These are phyloP conservation scores for Heliocybe sulcata DNA, from an alignment of 1,284 basidiomycete genomes.

Conservation along the genomic window DNA sequence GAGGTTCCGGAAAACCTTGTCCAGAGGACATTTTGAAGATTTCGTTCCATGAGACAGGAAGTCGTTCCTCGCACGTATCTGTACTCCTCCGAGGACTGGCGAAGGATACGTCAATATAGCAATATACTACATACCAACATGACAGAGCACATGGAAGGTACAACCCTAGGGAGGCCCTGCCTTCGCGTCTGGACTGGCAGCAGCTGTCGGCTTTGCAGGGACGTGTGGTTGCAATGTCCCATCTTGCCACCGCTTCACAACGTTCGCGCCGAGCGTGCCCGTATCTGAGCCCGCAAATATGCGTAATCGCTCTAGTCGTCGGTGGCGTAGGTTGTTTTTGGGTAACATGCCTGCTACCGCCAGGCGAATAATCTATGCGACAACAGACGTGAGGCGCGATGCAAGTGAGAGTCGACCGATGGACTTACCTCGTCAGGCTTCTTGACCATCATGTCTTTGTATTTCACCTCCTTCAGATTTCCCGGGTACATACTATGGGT, in stretches of 20 bases:
- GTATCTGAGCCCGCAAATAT: constrained; percentile 77
- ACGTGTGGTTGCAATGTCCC: constrained; percentile 40
- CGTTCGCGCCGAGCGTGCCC: constrained; percentile 61
- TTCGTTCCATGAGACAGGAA: no score
- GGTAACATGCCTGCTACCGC: constrained; percentile 96
- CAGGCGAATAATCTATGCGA: constrained; percentile 72
- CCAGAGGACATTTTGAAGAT: no score
- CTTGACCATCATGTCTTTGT: constrained; percentile 73
- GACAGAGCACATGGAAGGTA: not conserved
- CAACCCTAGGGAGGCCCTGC: not conserved
- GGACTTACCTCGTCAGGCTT: constrained; percentile 88
- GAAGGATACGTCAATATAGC: not conserved
- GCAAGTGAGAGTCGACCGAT: constrained; percentile 1
- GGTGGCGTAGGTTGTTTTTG: constrained; percentile 89
- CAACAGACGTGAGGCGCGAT: not conserved
- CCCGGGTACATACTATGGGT: constrained; percentile 94
- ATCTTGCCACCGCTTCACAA: constrained; percentile 72
- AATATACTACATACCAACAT: not conserved
- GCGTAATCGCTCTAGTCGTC: constrained; percentile 77
- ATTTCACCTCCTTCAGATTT: constrained; percentile 87
- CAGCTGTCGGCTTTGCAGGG: not conserved
- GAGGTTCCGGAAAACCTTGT: no score
- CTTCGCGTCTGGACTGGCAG: not conserved
- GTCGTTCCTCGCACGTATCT: not conserved
- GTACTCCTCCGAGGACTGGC: not conserved